phyloP scores from a whole-genome alignment of 768 basidiomycete species.

The Tricholoma hemisulphureum region DNA sequence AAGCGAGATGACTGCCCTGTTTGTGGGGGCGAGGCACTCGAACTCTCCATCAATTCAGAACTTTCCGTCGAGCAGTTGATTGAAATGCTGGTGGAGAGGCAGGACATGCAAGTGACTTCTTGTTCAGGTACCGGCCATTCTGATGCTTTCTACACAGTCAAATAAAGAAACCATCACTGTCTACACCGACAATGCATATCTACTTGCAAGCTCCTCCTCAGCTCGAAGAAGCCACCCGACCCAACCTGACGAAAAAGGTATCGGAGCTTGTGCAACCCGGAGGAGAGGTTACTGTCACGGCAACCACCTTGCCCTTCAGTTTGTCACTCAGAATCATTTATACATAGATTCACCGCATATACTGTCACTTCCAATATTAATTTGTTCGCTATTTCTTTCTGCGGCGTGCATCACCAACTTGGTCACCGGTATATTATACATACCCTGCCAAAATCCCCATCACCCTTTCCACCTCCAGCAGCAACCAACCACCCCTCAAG shows the following conservation, averaged over 20 bases:
- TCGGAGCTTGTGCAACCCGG: conserved; percentile 75
- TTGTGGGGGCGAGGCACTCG: conserved; percentile 87
- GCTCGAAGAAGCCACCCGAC: conserved; percentile 84
- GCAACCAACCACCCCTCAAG: conserved; percentile 69
- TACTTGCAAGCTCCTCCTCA: conserved; percentile 95
- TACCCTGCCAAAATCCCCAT: conserved; percentile 71
- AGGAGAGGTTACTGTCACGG: conserved; percentile 84
- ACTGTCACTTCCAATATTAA: not conserved
- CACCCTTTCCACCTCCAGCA: conserved; percentile 59
- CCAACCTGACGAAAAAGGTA: conserved; percentile 85
- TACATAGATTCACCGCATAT: conserved; percentile 20
- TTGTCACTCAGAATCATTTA: conserved; percentile 67
- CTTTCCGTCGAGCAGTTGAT: conserved; percentile 85
- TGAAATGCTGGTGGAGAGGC: conserved; percentile 81
- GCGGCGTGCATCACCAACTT: not conserved
- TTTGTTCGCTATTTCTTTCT: too few species aligned
- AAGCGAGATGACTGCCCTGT: conserved; percentile 93
- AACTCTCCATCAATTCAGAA: conserved; percentile 66
- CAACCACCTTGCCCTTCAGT: conserved; percentile 85
- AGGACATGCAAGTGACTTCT: conserved; percentile 73
- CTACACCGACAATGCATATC: conserved; percentile 70
- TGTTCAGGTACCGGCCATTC: conserved; percentile 1
- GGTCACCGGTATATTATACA: conserved; percentile 73
- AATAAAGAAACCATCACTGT: conserved; percentile 94
- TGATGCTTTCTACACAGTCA: conserved; percentile 54